Evolutionary conservation across 257 asterid genomes (phyloP), one percentile per base, ranked within the genome.

Genomic region (Solanum habrochaites): DNA sequence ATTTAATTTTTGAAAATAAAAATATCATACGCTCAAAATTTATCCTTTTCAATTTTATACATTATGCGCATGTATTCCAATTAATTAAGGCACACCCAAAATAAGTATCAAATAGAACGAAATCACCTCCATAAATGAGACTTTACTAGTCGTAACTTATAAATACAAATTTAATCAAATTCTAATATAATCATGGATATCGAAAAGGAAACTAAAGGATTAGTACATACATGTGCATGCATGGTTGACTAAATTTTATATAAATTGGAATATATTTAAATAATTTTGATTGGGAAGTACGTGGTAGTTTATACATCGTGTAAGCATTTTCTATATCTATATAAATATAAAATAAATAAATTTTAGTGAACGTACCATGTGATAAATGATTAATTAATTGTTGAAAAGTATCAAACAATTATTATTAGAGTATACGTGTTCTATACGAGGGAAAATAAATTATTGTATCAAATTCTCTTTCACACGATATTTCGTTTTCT

Each of bases 111-210:
- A 1, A 3, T 29, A 6, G 21, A 67, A 66, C 20, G 16, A 64
- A 64, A 58, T 20, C 10, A 3, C 66, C 25, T 20, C 2, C 23
- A 58, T 3, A 7, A 58, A 62, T 1, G 3, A n/a, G 31, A n/a
- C 14, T 62, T n/a, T 62, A 2, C n/a, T 6, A 52, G 2, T 52
- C 20, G 1, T 1, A 62, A n/a, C 6, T 10, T n/a, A 5, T 0
- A 2, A 64, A 25, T 64, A 5, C 1, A 25, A 64, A 25, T 25
- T 64, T 64, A 64, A 11, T 64, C 25, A 4, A 64, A 25, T 0
- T 64, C 2, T 1, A n/a, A 64, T 64, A 64, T 64, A 56, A 1
- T 7, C 7, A 11, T 1, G 4, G 2, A n/a, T 62, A 23, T 0
- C 3, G 11, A 62, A 4, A 23, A 13, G 29, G 18, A n/a, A n/a